Percentiles rank a stretch among this genome's conserved stretches.
phyloP scores from a whole-genome alignment of 495 filamentous ascomycete species.

The Aspergillus steynii region DNA sequence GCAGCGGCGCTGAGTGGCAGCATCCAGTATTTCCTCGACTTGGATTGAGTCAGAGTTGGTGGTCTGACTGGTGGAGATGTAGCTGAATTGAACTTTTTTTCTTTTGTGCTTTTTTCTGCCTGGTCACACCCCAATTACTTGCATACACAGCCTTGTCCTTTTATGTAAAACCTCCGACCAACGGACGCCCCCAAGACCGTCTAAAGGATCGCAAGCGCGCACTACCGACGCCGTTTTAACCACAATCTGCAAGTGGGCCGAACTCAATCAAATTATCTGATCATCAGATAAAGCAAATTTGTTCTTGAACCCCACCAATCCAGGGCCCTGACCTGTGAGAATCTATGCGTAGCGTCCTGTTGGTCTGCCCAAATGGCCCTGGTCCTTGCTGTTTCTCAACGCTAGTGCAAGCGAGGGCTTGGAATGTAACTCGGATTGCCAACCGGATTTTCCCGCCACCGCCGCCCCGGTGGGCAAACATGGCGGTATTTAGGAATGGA shows the following conservation, averaged over 20 bases:
- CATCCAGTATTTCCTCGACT: slow-evolving; percentile 23
- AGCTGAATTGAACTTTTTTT: neutral
- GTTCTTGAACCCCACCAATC: neutral
- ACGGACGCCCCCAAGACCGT: neutral
- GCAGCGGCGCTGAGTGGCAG: slow-evolving; percentile 22
- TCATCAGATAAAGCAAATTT: neutral
- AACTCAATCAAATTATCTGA: neutral
- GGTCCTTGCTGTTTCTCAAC: neutral
- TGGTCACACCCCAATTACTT: neutral
- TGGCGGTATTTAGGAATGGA: neutral
- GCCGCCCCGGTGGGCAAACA: neutral
- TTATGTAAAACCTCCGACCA: neutral
- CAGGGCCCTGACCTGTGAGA: neutral
- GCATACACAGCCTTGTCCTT: neutral
- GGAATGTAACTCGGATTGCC: neutral
- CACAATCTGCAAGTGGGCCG: neutral
- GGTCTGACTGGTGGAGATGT: neutral
- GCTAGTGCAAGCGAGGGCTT: neutral
- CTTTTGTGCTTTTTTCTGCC: neutral
- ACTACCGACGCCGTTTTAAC: neutral
- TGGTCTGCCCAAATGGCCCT: neutral
- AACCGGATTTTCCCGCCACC: neutral
- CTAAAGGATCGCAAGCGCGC: neutral
- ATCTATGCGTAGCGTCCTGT: neutral
- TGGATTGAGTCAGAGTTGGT: neutral